A percentile compares a stretch with the other conserved stretches of the same genome.
Evolutionary conservation across 768 basidiomycete species (phyloP).

Genomic region (Termitomyces sp.): DNA sequence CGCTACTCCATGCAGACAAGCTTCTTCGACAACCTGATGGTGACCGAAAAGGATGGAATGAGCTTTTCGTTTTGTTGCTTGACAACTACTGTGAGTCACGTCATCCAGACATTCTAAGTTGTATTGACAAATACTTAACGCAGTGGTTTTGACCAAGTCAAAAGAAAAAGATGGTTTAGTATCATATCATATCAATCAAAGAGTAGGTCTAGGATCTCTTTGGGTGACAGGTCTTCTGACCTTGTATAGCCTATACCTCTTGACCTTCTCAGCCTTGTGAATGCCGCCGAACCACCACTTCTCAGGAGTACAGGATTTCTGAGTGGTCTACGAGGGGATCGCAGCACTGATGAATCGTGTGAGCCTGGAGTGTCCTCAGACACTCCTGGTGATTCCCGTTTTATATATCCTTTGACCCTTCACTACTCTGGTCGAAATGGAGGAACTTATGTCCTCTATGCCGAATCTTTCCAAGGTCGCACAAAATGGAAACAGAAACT

Average conservation of each 20-base stretch:
- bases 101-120: background rate
- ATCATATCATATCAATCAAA: constrained; percentile 74
- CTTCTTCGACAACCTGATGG: constrained; percentile 83
- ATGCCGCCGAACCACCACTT: constrained; percentile 73
- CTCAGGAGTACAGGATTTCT: constrained; percentile 71
- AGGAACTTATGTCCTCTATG: constrained; percentile 80
- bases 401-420: constrained; percentile 82
- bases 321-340: constrained; percentile 46
- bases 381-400: constrained; percentile 55
- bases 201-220: constrained; percentile 39
- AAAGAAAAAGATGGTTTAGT: constrained; percentile 71
- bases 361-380: constrained; percentile 13
- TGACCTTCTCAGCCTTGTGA: constrained; percentile 79
- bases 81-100: constrained; percentile 80
- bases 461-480: constrained; percentile 70
- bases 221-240: constrained; percentile 3
- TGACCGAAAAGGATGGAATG: constrained; percentile 86
- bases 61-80: constrained; percentile 85
- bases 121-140: background rate
- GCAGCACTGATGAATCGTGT: constrained; percentile 17
- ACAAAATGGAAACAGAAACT: constrained; percentile 87
- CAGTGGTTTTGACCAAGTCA: constrained; percentile 85
- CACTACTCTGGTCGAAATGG: constrained; percentile 58
- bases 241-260: constrained; percentile 80
- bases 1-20: constrained; percentile 78